Percentiles rank a stretch among this genome's conserved stretches.
Conservation (phyloP, 164 flowering plant genomes). For the Cinnamomum micranthum region DNA sequence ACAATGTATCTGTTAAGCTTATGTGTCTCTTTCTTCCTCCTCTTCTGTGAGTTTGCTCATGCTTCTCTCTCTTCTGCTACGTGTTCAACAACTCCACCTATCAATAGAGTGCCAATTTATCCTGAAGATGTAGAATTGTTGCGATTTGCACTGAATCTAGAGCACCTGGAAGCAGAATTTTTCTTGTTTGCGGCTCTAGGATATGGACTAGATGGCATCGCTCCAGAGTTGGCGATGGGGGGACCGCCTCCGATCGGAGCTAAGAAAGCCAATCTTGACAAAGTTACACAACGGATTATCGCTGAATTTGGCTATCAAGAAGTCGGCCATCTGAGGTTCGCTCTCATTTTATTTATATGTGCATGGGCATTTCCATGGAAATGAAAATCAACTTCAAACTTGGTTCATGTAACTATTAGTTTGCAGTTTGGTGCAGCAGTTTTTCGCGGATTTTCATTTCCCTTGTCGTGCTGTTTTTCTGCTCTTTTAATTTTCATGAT, state of each 20-base stretch:
- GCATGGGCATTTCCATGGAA: not conserved
- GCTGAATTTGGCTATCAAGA: conserved; percentile 42
- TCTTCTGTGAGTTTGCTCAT: not conserved
- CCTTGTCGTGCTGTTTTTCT: not conserved
- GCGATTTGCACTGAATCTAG: conserved; percentile 43
- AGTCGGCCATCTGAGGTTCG: conserved; percentile 53
- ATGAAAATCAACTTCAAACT: not conserved
- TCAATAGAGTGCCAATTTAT: not conserved
- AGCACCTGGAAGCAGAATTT: conserved; percentile 39
- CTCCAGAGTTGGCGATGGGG: conserved; percentile 29
- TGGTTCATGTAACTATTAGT: too few species aligned
- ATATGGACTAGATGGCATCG: conserved; percentile 37
- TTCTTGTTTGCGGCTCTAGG: conserved; percentile 46
- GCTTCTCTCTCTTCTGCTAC: not conserved
- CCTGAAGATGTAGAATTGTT: conserved; percentile 26
- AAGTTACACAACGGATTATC: conserved; percentile 21
- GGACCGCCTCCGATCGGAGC: conserved; percentile 51
- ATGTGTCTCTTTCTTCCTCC: not conserved
- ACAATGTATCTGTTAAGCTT: not conserved
- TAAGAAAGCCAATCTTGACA: conserved; percentile 44
- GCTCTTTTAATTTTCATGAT: not conserved
- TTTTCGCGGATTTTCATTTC: not conserved
- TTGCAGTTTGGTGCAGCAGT: not conserved
- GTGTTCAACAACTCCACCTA: not conserved
- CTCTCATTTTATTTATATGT: not conserved